Evolutionary conservation across 2,329 filamentous ascomycete genomes (phyloP).

Genomic region (Ciborinia camelliae): DNA sequence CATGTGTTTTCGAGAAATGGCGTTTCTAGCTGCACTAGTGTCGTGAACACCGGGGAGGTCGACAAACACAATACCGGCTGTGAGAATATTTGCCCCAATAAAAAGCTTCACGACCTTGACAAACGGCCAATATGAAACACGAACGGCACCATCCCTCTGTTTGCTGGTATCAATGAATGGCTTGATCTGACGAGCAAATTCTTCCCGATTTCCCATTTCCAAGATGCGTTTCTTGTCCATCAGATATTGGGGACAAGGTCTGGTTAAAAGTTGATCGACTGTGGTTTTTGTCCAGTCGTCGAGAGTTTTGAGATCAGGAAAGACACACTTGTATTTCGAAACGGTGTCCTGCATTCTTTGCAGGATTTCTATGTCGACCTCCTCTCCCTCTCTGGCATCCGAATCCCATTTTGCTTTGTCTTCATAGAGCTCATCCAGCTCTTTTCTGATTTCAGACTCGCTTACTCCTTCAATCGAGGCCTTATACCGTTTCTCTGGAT

Average conservation of each 20-base stretch:
- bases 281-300: neutral
- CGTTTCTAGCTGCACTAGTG: constrained; percentile 24
- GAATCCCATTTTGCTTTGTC: constrained; percentile 13
- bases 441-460: constrained; percentile 21
- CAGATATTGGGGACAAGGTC: constrained; percentile 44
- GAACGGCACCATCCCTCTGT: neutral
- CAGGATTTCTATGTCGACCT: constrained; percentile 24
- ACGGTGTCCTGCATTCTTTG: constrained; percentile 33
- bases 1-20: constrained; percentile 23
- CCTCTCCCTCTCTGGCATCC: neutral
- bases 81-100: constrained; percentile 20
- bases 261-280: constrained; percentile 42
- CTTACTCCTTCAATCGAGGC: constrained; percentile 21
- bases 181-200: constrained; percentile 21
- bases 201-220: neutral
- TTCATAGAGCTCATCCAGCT: constrained; percentile 24
- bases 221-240: constrained; percentile 23
- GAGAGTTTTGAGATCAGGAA: neutral
- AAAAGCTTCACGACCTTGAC: constrained; percentile 25
- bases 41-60: constrained; percentile 29
- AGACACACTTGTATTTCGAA: constrained; percentile 6
- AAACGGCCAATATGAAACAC: constrained; percentile 25
- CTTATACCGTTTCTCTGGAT: constrained; percentile 12
- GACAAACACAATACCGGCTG: constrained; percentile 25
- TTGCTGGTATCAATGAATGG: constrained; percentile 20